Percentiles rank a stretch among this genome's conserved stretches.
phyloP scores from a whole-genome alignment of 768 basidiomycete species.

The Thelephora aurantiotincta region DNA sequence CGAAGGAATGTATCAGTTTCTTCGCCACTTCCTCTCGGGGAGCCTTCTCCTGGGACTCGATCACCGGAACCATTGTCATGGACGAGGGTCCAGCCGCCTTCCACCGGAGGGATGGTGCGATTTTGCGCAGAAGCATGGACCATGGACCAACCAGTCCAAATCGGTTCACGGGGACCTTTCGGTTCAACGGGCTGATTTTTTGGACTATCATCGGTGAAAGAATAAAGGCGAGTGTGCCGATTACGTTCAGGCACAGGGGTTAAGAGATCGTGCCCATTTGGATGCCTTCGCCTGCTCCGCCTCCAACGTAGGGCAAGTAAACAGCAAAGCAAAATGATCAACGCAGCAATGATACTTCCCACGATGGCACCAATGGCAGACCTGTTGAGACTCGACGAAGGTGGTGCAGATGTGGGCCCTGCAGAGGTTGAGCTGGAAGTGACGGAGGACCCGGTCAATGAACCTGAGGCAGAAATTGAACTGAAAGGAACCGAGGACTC shows the following conservation, averaged over 20 bases:
- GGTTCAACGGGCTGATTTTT: conserved; percentile 13
- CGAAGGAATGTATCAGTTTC: conserved; percentile 54
- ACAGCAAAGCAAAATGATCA: conserved; percentile 37
- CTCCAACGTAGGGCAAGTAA: conserved; percentile 26
- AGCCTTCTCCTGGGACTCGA: conserved; percentile 39
- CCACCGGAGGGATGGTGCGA: neutral
- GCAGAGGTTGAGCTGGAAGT: neutral
- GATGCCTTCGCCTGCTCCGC: conserved; percentile 7
- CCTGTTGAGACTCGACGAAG: conserved; percentile 8
- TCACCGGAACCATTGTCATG: conserved; percentile 1
- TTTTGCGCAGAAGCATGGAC: conserved; percentile 9
- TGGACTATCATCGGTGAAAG: conserved; percentile 6
- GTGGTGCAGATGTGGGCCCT: neutral
- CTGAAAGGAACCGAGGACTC: conserved; percentile 1
- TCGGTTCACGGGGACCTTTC: conserved; percentile 13
- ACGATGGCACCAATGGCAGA: conserved; percentile 40
- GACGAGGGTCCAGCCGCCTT: neutral
- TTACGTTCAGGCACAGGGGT: conserved; percentile 20
- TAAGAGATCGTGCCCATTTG: conserved; percentile 19
- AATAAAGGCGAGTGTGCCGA: conserved; percentile 9
- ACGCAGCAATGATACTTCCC: conserved; percentile 42
- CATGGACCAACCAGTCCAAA: conserved; percentile 20
- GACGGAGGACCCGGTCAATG: neutral
- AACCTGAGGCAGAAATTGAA: conserved; percentile 1
- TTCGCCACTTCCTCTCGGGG: conserved; percentile 55